Evolutionary conservation across 495 filamentous ascomycete species (phyloP), one percentile per base, ranked within the genome.

Genomic region (Bombardia bombarda): DNA sequence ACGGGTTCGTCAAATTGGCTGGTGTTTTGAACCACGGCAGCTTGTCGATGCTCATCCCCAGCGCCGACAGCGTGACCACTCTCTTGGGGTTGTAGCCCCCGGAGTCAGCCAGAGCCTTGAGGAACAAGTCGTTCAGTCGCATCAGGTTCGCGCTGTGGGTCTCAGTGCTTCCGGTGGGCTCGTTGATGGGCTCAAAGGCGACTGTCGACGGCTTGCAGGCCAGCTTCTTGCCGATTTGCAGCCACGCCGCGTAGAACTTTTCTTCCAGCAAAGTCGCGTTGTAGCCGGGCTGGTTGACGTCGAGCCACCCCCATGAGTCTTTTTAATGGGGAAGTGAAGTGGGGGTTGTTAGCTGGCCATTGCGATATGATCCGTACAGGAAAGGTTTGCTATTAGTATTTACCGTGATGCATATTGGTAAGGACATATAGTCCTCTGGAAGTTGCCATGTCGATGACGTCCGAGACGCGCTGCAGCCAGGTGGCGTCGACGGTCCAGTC

Each of bases 171-270:
- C 69, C 76, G 0, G 75, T 66, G 0, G 75, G 72, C 44, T 83
- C 78, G 47, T 81, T 82, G 49, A 83, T 71, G 3, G 77, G 56
- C 46, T 83, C 79, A 35, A 82, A 76, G 1, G 74, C 73, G n/a
- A 80, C 66, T 5, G 63, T 52, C 23, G 63, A 68, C 0, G 70
- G 69, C 50, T 79, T 78, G 62, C 69, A 74, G 12, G 65, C 73
- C 31, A 82, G 62, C 25, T 69, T 67, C 13, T 65, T 66, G 9
- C 70, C 77, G 51, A 82, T 78, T 45, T 80, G 79, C 35, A 73
- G 63, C 79, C 76, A 82, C 2, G 79, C 61, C 7, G 65, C 50
- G 22, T 72, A 70, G 49, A 80, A 79, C 45, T 72, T 70, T 39
- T 78, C 72, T 47, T 77, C 73, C 30, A 78, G 75, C 53, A 61